Conservation (phyloP, 495 filamentous ascomycete species). For the Xylaria nigripes region DNA sequence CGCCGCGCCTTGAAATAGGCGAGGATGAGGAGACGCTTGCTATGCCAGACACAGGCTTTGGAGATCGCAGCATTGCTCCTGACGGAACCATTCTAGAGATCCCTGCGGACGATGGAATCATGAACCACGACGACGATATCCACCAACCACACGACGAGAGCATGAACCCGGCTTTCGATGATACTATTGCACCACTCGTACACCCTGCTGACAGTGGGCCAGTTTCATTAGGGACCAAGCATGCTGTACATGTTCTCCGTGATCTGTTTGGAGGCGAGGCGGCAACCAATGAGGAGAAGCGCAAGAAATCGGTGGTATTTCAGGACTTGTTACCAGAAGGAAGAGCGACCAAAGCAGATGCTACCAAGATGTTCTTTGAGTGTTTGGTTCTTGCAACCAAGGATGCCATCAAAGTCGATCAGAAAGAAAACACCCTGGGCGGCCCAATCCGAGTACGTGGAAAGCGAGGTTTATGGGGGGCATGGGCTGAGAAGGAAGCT, state of each 20-base stretch:
- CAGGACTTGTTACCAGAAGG: slow-evolving; percentile 81
- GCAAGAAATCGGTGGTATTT: slow-evolving; percentile 78
- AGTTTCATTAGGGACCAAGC: slow-evolving; percentile 81
- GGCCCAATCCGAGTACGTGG: slow-evolving; percentile 70
- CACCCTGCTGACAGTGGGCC: slow-evolving; percentile 74
- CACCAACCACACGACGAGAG: slow-evolving; percentile 33
- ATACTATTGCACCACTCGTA: slow-evolving; percentile 62
- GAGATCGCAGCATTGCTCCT: slow-evolving; percentile 41
- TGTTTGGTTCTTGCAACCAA: slow-evolving; percentile 91
- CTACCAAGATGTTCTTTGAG: slow-evolving; percentile 99
- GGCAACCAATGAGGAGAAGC: slow-evolving; percentile 50
- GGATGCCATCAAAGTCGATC: slow-evolving; percentile 96
- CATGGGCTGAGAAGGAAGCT: slow-evolving; percentile 84
- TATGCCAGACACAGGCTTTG: slow-evolving; percentile 40
- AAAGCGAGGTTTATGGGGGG: slow-evolving; percentile 89
- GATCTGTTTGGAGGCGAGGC: slow-evolving; percentile 69
- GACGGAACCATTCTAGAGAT: slow-evolving; percentile 56
- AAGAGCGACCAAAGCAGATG: slow-evolving; percentile 71
- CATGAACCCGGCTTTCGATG: slow-evolving; percentile 56
- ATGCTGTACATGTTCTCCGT: slow-evolving; percentile 89
- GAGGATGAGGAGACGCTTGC: slow-evolving; percentile 49
- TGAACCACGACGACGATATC: slow-evolving; percentile 47
- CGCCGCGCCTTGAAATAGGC: slow-evolving; percentile 61
- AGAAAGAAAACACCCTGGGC: slow-evolving; percentile 63
- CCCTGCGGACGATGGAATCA: slow-evolving; percentile 50